Evolutionary conservation across 1,284 basidiomycete species (phyloP).

Genomic region (Apiotrichum siamense): DNA sequence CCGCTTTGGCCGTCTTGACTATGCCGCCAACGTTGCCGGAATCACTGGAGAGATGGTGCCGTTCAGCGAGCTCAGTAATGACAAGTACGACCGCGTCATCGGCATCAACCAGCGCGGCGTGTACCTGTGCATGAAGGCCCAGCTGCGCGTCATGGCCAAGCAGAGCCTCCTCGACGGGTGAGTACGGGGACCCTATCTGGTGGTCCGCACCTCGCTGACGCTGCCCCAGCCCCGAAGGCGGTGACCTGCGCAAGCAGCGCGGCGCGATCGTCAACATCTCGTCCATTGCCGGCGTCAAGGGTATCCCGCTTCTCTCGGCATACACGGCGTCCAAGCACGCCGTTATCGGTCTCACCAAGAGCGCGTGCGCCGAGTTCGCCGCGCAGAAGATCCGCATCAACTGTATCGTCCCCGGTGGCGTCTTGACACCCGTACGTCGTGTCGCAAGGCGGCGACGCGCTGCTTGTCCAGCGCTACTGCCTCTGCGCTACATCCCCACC

Average conservation of each 20-base stretch:
- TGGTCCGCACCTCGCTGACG: too few species aligned
- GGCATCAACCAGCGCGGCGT: constrained; percentile 6
- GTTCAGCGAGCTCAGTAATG: constrained; percentile 11
- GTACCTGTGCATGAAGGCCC: constrained; percentile 13
- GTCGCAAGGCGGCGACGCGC: too few species aligned
- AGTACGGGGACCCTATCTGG: neutral
- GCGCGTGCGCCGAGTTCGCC: constrained; percentile 11
- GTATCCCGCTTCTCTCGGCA: neutral
- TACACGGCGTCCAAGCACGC: constrained; percentile 16
- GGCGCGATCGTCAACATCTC: constrained; percentile 20
- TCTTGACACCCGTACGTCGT: constrained; percentile 6
- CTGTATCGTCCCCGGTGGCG: constrained; percentile 9
- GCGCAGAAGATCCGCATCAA: constrained; percentile 11
- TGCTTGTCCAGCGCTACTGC: too few species aligned
- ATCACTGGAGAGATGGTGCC: constrained; percentile 14
- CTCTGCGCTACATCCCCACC: too few species aligned
- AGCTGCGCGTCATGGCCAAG: constrained; percentile 12
- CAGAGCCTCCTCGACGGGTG: constrained; percentile 7
- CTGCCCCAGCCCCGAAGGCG: neutral
- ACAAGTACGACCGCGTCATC: constrained; percentile 25
- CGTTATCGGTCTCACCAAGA: constrained; percentile 10
- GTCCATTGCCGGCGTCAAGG: constrained; percentile 3
- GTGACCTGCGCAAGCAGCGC: neutral
- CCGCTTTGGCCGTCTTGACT: constrained; percentile 31
- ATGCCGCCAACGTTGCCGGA: constrained; percentile 34